Percentiles rank a stretch among this genome's conserved stretches.
phyloP scores from a whole-genome alignment of 352 stramenopile genomes.

The Phytophthora palmivora region DNA sequence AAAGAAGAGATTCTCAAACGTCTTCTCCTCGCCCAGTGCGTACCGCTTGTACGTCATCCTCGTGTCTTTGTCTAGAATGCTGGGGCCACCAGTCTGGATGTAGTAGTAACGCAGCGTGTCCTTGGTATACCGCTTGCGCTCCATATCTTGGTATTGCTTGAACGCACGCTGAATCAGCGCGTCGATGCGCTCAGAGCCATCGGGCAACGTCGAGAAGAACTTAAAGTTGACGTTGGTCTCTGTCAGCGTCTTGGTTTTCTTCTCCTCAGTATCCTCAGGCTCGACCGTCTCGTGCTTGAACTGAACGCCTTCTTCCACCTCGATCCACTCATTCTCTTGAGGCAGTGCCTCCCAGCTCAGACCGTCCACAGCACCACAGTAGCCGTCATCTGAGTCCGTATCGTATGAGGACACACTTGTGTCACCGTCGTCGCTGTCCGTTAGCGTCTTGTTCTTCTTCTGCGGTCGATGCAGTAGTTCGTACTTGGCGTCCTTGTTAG shows the following conservation, averaged over 20 bases:
- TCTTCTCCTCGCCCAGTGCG: constrained; percentile 86
- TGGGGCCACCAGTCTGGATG: constrained; percentile 33
- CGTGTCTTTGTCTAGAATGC: constrained; percentile 19
- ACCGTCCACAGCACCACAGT: constrained; percentile 39
- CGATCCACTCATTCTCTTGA: constrained; percentile 50
- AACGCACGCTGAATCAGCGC: constrained; percentile 44
- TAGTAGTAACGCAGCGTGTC: constrained; percentile 61
- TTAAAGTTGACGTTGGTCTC: constrained; percentile 39
- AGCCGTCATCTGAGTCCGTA: constrained; percentile 18
- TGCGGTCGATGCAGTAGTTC: constrained; percentile 41
- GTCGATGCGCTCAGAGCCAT: constrained; percentile 51
- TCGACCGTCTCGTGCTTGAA: constrained; percentile 39
- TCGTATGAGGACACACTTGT: constrained; percentile 21
- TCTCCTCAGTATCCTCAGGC: constrained; percentile 25
- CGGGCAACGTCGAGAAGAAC: constrained; percentile 29
- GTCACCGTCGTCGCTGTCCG: constrained; percentile 26
- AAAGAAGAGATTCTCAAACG: constrained; percentile 91
- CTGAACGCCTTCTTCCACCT: constrained; percentile 36
- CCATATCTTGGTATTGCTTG: constrained; percentile 40
- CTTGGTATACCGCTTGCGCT: constrained; percentile 38
- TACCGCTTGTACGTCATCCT: constrained; percentile 71
- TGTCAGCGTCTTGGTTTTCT: constrained; percentile 31
- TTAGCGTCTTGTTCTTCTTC: constrained; percentile 19
- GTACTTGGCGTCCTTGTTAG: constrained; percentile 49
- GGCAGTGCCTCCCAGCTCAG: constrained; percentile 53